Evolutionary conservation across 2,329 filamentous ascomycete genomes (phyloP), one percentile per base, ranked within the genome.

Genomic region (Biscogniauxia sp.): DNA sequence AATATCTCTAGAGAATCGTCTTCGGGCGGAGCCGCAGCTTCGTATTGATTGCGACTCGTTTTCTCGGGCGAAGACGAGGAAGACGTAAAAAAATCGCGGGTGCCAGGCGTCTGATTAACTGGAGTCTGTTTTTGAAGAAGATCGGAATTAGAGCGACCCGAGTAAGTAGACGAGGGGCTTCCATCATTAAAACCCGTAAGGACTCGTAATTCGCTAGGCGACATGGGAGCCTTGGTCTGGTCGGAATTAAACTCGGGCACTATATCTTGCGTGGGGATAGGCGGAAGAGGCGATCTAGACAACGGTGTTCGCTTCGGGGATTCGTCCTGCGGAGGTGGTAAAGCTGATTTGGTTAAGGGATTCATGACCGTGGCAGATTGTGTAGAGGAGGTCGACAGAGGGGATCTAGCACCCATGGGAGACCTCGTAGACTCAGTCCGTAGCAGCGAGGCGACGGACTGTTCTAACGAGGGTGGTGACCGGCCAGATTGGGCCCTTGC

Each of bases 1-100:
- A 97, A 96, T 13, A 88, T 84, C 7, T 82, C 76, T 55, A 93
- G 81, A 0, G 92, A 88, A 58, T 88, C 86, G 55, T 90, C 87
- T 2, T 79, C 79, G n/a, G 83, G 78, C 4, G 82, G 76, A 58
- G 72, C 67, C 11, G 67, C 66, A 6, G 72, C 75, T 56, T 84
- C 81, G 5, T 76, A 76, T 32, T 81, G 62, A 56, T 74, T 77
- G 37, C 70, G 68, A 20, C 60, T 66, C 9, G 64, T 53, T 56
- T 68, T 70, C n/a, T 73, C 72, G 7, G 70, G 67, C 1, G 68
- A 69, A 53, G 61, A 45, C 3, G 66, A 63, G 11, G 66, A 62
- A 13, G 41, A 32, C 28, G 28, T 32, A 13, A 32, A 19, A 56
- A 66, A 64, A 45, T 54, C 61, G 52, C 66, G 68, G 20, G 63